These are phyloP conservation scores for Saturnispora saitoi DNA, from an alignment of 805 yeast genomes.

Conservation along the genomic window DNA sequence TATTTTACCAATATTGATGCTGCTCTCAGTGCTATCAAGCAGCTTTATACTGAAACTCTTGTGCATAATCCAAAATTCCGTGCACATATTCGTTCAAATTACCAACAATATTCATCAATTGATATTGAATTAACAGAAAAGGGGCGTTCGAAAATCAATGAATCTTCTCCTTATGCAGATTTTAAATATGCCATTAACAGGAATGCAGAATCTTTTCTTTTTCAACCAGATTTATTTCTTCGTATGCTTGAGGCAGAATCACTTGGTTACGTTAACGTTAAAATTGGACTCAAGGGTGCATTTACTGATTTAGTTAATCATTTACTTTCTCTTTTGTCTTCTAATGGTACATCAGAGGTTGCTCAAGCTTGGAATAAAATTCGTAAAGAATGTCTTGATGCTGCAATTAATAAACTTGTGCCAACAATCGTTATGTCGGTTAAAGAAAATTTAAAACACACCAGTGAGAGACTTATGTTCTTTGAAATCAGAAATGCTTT, in stretches of 20 bases:
- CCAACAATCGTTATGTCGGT: constrained; percentile 65
- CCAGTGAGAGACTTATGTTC: constrained; percentile 63
- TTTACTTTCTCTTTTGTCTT: constrained; percentile 47
- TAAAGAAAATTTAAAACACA: constrained; percentile 71
- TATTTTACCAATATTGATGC: constrained; percentile 44
- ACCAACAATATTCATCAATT: constrained; percentile 54
- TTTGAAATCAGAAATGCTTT: constrained; percentile 64
- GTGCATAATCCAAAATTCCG: constrained; percentile 76
- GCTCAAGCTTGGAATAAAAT: constrained; percentile 75
- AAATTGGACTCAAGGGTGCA: constrained; percentile 45
- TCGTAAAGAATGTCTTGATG: constrained; percentile 56
- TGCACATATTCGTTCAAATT: constrained; percentile 55
- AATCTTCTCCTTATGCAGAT: constrained; percentile 74
- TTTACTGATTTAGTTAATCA: constrained; percentile 38
- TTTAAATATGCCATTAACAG: constrained; percentile 86
- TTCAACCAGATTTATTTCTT: constrained; percentile 71
- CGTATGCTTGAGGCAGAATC: constrained; percentile 90
- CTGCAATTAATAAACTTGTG: constrained; percentile 60
- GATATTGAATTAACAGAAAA: constrained; percentile 78
- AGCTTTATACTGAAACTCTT: constrained; percentile 70
- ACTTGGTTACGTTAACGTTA: constrained; percentile 59
- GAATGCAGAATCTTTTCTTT: constrained; percentile 62
- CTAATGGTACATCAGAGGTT: constrained; percentile 71
- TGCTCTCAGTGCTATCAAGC: constrained; percentile 60
- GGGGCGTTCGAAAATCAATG: constrained; percentile 69